phyloP scores from a whole-genome alignment of 2,329 filamentous ascomycete species.

The Tolypocladium amazonense region DNA sequence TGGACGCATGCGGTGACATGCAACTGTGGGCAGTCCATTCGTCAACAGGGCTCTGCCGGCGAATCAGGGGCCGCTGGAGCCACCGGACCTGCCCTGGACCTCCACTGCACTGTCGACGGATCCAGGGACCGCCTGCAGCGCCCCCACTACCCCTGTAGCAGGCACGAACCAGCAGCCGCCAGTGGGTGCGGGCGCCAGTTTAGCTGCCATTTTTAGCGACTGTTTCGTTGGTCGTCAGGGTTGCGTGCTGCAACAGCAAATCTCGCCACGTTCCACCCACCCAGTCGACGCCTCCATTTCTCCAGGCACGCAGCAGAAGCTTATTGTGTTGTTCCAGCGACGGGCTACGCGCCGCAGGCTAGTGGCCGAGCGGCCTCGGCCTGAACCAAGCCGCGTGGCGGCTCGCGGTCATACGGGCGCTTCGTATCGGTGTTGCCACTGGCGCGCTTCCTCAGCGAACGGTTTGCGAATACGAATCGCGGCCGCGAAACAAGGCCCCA shows the following conservation, averaged over 20 bases:
- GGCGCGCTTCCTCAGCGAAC: not conserved
- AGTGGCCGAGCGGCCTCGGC: not conserved
- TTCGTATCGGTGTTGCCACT: not conserved
- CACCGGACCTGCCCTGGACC: not conserved
- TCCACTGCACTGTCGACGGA: not conserved
- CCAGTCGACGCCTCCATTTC: not conserved
- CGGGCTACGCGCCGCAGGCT: not conserved
- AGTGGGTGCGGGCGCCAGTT: not conserved
- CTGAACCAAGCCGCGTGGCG: not conserved
- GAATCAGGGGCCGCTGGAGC: not conserved
- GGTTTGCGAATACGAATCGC: not conserved
- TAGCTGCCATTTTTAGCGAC: conserved; percentile 5
- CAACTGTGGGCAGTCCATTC: not conserved
- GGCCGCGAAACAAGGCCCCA: not conserved
- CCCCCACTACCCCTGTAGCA: conserved; percentile 2
- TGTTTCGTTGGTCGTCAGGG: not conserved
- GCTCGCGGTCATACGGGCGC: not conserved
- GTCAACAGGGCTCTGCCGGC: not conserved
- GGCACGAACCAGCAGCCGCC: not conserved
- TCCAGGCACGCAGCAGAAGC: not conserved
- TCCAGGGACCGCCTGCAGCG: not conserved
- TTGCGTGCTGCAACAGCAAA: not conserved
- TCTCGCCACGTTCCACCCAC: not conserved
- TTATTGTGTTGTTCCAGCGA: not conserved
- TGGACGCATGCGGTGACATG: not conserved